Base-by-base conservation (phyloP, 768 basidiomycete species). In the Naganishia randhawae region DNA sequence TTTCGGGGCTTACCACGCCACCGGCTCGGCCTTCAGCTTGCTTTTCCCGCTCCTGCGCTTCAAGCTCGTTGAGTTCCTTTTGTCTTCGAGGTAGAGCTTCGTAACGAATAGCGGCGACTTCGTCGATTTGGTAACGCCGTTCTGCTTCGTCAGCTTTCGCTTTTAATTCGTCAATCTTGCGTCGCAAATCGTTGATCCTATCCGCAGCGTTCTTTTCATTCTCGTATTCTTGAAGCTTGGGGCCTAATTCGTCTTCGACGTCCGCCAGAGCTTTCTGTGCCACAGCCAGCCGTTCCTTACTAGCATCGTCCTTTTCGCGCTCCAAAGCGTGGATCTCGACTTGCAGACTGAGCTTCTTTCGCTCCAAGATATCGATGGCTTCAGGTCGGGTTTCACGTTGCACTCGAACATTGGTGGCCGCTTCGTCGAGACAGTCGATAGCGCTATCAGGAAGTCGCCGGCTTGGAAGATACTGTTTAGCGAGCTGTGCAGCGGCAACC, bases 321-420 rank as follows among this genome's bases (percentile, higher is more conserved):
- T 93, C 90, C 62, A 97, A 82, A 11, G 95, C 95, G 77, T 96
- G 93, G 25, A 96, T 89, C 77, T 96, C 95, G 22, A 98, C 88
- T 75, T 97, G 90, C 32, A 98, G 84, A 76, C 95, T 91, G 35
- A 97, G 85, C 78, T 90, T 92, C 62, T 84, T 85, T 22, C 93
- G 87, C 76, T 95, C 91, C 19, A 97, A 84, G 71, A 88, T 88
- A 81, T 98, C 95, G 74, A 98, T 90, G 3, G 85, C 89, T 81
- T 98, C 95, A 0, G 95, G 95, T 68, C 90, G 86, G 0, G 93
- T 97, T 82, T 99, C 95, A 50, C 92, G 87, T 31, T 91, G 91
- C 29, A 97, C 92, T 67, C 93, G 89, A 50, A 72, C 78, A 0
- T 88, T 89, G 31, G 91, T 90, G 76, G 90, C 91, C 55, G 92